Percentiles rank a stretch among this genome's conserved stretches.
Conservation (phyloP, 495 filamentous ascomycete species). For the Aspergillus nidulans region DNA sequence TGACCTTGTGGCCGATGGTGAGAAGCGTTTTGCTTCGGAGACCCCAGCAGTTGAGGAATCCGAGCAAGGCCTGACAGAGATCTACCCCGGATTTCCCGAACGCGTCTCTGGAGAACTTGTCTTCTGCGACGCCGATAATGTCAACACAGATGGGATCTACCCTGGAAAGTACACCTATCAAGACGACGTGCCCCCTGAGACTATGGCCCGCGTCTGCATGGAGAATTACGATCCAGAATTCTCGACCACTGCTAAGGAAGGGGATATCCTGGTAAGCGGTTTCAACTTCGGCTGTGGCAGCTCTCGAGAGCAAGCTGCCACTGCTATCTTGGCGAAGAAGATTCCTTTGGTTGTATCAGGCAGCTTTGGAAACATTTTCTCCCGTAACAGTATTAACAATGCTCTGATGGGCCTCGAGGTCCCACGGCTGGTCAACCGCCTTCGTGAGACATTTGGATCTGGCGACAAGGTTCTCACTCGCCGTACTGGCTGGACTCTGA, state of each 20-base stretch:
- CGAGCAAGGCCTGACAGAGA: constrained; percentile 35
- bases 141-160: constrained; percentile 67
- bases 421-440: constrained; percentile 62
- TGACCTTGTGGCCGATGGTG: constrained; percentile 50
- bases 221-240: constrained; percentile 83
- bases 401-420: constrained; percentile 81
- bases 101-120: constrained; percentile 49
- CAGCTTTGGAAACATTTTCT: constrained; percentile 87
- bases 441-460: constrained; percentile 58
- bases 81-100: constrained; percentile 51
- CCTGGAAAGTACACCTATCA: constrained; percentile 64
- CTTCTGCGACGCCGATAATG: constrained; percentile 53
- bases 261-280: constrained; percentile 79
- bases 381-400: constrained; percentile 88
- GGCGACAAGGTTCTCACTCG: constrained; percentile 51
- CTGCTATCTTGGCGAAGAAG: constrained; percentile 77
- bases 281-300: constrained; percentile 89
- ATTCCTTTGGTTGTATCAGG: constrained; percentile 82
- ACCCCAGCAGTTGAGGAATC: constrained; percentile 16
- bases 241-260: constrained; percentile 48
- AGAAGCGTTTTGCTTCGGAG: constrained; percentile 35
- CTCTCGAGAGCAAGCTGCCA: constrained; percentile 84
- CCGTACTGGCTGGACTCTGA: constrained; percentile 82
- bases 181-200: constrained; percentile 70
- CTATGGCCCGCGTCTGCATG: constrained; percentile 89